Conservation (phyloP, 495 filamentous ascomycete species). For the Neurospora sp. region DNA sequence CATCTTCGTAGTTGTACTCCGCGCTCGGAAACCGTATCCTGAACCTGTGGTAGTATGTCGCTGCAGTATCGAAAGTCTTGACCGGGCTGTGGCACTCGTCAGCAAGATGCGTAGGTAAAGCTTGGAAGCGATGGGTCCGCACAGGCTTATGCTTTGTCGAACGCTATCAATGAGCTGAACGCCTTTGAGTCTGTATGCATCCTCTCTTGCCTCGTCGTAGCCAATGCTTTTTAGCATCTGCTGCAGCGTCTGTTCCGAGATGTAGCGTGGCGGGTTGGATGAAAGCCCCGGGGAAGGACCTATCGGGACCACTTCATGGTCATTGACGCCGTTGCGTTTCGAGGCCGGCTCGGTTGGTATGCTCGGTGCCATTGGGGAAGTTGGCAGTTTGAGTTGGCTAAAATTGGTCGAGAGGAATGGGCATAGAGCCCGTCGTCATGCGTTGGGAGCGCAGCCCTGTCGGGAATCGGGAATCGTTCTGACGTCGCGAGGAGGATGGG, state of each 20-base stretch:
- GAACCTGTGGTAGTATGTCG: conserved; percentile 81
- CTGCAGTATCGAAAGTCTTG: conserved; percentile 75
- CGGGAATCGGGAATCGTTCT: not conserved
- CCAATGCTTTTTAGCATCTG: conserved; percentile 28
- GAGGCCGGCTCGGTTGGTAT: conserved; percentile 6
- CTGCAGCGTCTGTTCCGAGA: conserved; percentile 27
- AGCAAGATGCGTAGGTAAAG: not conserved
- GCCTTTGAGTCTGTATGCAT: conserved; percentile 60
- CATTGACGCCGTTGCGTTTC: conserved; percentile 2
- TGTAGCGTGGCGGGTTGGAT: conserved; percentile 31
- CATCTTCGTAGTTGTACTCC: conserved; percentile 63
- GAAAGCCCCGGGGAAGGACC: conserved; percentile 31
- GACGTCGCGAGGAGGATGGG: not conserved
- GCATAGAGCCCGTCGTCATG: not conserved
- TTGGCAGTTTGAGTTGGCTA: not conserved
- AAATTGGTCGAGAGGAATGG: not conserved
- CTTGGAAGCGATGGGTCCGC: conserved; percentile 18
- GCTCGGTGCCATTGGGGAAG: conserved; percentile 13
- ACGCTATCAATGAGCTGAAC: conserved; percentile 75
- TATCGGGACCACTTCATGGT: conserved; percentile 11
- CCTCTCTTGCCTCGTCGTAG: conserved; percentile 44
- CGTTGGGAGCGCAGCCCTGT: not conserved
- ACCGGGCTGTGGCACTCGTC: conserved; percentile 46
- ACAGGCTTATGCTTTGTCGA: conserved; percentile 61
- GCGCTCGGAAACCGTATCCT: conserved; percentile 64